Base-by-base conservation (phyloP, 1,284 basidiomycete genomes). In the Cystobasidium pallidum region DNA sequence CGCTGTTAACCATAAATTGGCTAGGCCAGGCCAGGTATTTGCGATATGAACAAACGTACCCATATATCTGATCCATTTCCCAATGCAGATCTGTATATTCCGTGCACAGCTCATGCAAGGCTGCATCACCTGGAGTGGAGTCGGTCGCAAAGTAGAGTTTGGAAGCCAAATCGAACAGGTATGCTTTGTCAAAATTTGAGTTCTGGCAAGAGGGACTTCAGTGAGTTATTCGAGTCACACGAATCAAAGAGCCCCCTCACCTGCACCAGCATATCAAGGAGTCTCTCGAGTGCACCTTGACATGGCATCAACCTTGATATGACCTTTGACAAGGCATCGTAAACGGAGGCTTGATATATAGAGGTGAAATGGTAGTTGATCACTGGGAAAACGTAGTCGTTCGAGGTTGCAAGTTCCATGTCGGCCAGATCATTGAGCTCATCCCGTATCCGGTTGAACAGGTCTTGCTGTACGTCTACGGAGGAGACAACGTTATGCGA, bases 61-160 rank as follows among this genome's bases (percentile, higher is more conserved):
- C 88, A 83, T 95, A 98, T 24, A 97, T 81, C 4, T 88, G 86
- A 32, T 89, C 88, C 77, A 98, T 94, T 6, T 90, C 88, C 75
- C 89, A 89, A 64, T 97, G 86, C 83, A 93, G 92, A 65, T 89
- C 87, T 21, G 97, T 85, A 78, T 95, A 98, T 78, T 97, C 94
- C 76, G 89, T 92, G 77, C 92, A 94, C 24, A 94, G 84, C 75
- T 90, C 91, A 77, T 93, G 90, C 1, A 91, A 93, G 0, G 89
- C 88, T 66, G 89, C 86, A 80, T 97, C 94, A 32, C 96, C 91
- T 0, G 95, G 92, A 0, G 91, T 92, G 21, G 90, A 88, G 79
- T 99, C 95, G 6, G 94, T 93, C 0, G 93, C 93, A 24, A 98
- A 86, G 77, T 94, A 95, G 39, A 98, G 84, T 65, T 92, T 86